Evolutionary conservation across 164 flowering plant genomes (phyloP), one percentile per base, ranked within the genome.

Genomic region (Vitis labrusca): DNA sequence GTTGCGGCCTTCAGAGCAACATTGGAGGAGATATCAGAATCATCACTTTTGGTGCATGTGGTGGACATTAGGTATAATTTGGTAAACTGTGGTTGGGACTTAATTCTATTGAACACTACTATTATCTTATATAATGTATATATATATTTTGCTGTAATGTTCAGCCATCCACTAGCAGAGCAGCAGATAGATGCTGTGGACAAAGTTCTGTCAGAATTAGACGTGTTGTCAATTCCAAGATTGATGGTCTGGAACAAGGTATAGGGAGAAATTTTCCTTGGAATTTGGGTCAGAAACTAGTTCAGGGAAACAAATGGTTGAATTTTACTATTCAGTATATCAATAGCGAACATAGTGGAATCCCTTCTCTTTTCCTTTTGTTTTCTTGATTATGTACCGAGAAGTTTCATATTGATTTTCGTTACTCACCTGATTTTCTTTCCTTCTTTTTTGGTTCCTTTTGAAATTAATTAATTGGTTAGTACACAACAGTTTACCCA

Each of bases 1-100:
- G 92, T 94, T 76, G 98, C 98, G 78, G 97, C 98, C 65, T 94
- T 94, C 79, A 85, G 97, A 76, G 98, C 97, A 73, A 94, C 98
- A 52, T 65, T 94, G 72, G 98, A 94, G 76, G 98, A 94, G 82
- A 92, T 94, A 75, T 78, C 97, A 47, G 97, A 94, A 75, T 94
- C 98, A 10, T 88, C 97, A 50, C 89, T 94, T 74, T 81, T 94
- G 79, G 98, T 94, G 72, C 98, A 94, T 85, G 97, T 94, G 74
- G 93, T 92, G 70, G 97, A 92, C 73, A 91, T 92, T 71, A 94
- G 98, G 98, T 92, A 84, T 63, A 64, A 47, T 71, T 53, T 68
- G 13, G 50, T 53, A 62, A 55, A 7, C 68, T 76, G 48, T 68
- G 27, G 56, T 13, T 15, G 15, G 13, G 17, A 12, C 49, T 0